Percentiles rank a stretch among this genome's conserved stretches.
Evolutionary conservation across 2,329 filamentous ascomycete genomes (phyloP).

Genomic region (Pyricularia sp.): DNA sequence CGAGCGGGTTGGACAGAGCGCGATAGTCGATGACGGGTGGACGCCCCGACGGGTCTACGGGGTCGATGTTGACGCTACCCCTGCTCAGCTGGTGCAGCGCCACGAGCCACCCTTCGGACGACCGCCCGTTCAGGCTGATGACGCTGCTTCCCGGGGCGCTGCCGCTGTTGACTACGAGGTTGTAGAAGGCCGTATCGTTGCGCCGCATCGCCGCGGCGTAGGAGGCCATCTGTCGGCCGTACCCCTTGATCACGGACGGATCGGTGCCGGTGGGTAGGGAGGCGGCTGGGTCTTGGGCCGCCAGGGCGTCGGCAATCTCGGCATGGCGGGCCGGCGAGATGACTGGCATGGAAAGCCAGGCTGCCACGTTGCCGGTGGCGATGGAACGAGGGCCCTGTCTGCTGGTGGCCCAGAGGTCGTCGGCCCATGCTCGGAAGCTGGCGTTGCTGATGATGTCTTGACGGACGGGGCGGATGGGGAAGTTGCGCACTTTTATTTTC

Average conservation of each 20-base stretch:
- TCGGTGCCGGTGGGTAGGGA: slow-evolving; percentile 21
- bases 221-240: slow-evolving; percentile 20
- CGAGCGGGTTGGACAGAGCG: slow-evolving; percentile 32
- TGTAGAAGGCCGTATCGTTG: slow-evolving; percentile 20
- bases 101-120: slow-evolving; percentile 9
- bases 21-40: slow-evolving; percentile 25
- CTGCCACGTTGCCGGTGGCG: slow-evolving; percentile 16
- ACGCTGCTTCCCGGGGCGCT: slow-evolving; percentile 11
- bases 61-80: slow-evolving; percentile 24
- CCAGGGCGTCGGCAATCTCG: slow-evolving; percentile 14
- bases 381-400: slow-evolving; percentile 17
- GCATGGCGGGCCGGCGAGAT: slow-evolving; percentile 15
- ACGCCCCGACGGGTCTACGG: slow-evolving; percentile 20
- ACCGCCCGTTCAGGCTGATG: neutral
- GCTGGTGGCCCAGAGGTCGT: slow-evolving; percentile 13
- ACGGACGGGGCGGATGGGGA: slow-evolving; percentile 10
- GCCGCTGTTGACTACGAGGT: slow-evolving; percentile 16
- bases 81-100: slow-evolving; percentile 25
- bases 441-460: slow-evolving; percentile 12
- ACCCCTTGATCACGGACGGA: slow-evolving; percentile 23
- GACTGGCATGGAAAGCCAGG: slow-evolving; percentile 20
- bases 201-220: slow-evolving; percentile 14
- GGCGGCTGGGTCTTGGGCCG: slow-evolving; percentile 18
- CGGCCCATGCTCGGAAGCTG: slow-evolving; percentile 14
- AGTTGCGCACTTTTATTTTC: slow-evolving; percentile 9